phyloP scores from a whole-genome alignment of 1,139 yeast genomes.

The Wickerhamomyces sp. region DNA sequence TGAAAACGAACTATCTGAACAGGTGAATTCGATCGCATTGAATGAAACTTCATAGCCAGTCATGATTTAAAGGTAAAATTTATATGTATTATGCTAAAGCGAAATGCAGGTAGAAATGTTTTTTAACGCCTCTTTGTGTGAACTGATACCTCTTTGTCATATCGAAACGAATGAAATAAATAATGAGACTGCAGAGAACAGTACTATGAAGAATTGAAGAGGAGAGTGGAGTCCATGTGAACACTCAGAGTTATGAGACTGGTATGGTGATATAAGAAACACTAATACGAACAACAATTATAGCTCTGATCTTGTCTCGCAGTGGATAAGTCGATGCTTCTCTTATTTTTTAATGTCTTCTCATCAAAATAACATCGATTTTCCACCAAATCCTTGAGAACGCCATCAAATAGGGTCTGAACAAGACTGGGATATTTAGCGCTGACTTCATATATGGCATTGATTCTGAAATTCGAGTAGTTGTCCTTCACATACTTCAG shows the following conservation, averaged over 20 bases:
- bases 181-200: no score
- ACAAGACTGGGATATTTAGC: conserved; percentile 25
- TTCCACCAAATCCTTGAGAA: conserved; percentile 23
- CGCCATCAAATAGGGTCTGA: conserved; percentile 21
- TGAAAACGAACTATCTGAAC: background rate
- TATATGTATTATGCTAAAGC: background rate
- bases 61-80: background rate
- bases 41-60: background rate
- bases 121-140: no score
- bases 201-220: no score
- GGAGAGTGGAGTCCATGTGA: no score
- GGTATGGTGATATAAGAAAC: no score
- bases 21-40: background rate
- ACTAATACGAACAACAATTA: conserved; percentile 22
- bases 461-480: conserved; percentile 22
- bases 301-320: conserved; percentile 19
- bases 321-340: conserved; percentile 23
- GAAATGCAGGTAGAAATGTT: background rate
- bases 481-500: conserved; percentile 16
- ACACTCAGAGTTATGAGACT: no score
- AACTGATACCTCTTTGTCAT: no score
- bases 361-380: conserved; percentile 24
- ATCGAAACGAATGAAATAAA: no score
- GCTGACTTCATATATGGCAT: conserved; percentile 30
- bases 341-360: conserved; percentile 18